Evolutionary conservation across 2,329 filamentous ascomycete species (phyloP).

Genomic region (Penicillium sclerotigenum): DNA sequence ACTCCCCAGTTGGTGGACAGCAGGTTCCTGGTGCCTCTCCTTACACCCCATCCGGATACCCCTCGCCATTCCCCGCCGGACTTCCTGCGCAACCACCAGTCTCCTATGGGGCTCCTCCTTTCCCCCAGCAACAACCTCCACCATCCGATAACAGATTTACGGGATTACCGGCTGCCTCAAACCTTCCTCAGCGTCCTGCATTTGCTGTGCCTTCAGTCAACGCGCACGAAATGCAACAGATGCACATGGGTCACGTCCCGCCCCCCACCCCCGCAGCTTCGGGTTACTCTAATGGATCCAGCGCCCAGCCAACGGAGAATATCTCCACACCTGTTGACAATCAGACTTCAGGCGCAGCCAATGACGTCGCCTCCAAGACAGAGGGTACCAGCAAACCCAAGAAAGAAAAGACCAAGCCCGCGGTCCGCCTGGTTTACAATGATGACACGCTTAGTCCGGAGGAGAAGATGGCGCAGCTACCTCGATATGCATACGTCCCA

Average conservation of each 20-base stretch:
- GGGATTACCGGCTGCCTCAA: conserved; percentile 54
- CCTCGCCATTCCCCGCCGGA: conserved; percentile 32
- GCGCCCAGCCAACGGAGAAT: conserved; percentile 18
- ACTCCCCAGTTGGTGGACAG: conserved; percentile 37
- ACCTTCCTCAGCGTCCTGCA: conserved; percentile 59
- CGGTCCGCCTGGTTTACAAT: conserved; percentile 69
- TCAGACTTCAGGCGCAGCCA: conserved; percentile 50
- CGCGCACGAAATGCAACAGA: conserved; percentile 54
- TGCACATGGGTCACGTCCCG: conserved; percentile 52
- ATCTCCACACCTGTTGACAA: conserved; percentile 50
- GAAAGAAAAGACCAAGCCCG: conserved; percentile 64
- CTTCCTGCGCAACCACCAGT: conserved; percentile 26
- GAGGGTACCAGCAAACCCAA: conserved; percentile 61
- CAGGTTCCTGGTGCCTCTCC: conserved; percentile 32
- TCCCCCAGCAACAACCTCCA: conserved; percentile 44
- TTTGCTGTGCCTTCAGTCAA: conserved; percentile 55
- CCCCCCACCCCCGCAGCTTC: conserved; percentile 27
- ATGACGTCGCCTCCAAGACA: conserved; percentile 39
- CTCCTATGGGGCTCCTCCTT: conserved; percentile 41
- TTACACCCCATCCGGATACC: conserved; percentile 33
- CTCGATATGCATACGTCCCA: conserved; percentile 69
- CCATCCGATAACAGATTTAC: conserved; percentile 45
- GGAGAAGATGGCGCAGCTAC: conserved; percentile 78
- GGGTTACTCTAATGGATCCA: conserved; percentile 33
- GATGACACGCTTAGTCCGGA: conserved; percentile 79